Evolutionary conservation across 257 asterid genomes (phyloP).

Genomic region (Solanum acaule): DNA sequence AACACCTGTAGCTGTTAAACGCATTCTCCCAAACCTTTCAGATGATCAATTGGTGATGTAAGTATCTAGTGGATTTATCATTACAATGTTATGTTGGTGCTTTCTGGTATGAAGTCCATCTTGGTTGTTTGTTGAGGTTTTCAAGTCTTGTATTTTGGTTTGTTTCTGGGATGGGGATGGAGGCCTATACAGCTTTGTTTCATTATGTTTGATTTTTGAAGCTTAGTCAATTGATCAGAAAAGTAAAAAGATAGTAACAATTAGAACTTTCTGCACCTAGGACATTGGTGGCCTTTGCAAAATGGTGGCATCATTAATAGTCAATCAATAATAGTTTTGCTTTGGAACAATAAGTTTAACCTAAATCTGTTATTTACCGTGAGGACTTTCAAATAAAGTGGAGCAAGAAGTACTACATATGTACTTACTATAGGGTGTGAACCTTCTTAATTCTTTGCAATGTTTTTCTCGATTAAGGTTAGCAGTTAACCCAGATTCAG

Average conservation of each 20-base stretch:
- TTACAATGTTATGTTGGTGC: not conserved
- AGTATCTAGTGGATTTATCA: conserved; percentile 11
- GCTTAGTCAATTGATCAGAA: not conserved
- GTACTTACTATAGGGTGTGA: not conserved
- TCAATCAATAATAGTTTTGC: not conserved
- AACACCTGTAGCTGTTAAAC: conserved; percentile 93
- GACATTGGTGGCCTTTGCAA: not conserved
- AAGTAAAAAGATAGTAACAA: not conserved
- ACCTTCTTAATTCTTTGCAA: not conserved
- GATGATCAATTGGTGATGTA: conserved; percentile 96
- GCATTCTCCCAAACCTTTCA: conserved; percentile 95
- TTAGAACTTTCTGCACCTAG: not conserved
- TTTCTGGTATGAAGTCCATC: not conserved
- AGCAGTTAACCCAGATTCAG: not conserved
- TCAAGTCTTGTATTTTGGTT: not conserved
- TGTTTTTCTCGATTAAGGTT: not conserved
- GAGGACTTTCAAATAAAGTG: not conserved
- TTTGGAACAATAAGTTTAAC: not conserved
- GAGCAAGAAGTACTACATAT: not conserved
- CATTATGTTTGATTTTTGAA: not conserved
- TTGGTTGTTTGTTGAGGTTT: not conserved
- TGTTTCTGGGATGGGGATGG: not conserved
- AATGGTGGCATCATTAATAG: not conserved
- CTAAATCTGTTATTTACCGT: not conserved
- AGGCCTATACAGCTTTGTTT: not conserved